Percentiles rank a stretch among this genome's conserved stretches.
Evolutionary conservation across 129 eudicot species (phyloP).

Genomic region (Silybum marianum): DNA sequence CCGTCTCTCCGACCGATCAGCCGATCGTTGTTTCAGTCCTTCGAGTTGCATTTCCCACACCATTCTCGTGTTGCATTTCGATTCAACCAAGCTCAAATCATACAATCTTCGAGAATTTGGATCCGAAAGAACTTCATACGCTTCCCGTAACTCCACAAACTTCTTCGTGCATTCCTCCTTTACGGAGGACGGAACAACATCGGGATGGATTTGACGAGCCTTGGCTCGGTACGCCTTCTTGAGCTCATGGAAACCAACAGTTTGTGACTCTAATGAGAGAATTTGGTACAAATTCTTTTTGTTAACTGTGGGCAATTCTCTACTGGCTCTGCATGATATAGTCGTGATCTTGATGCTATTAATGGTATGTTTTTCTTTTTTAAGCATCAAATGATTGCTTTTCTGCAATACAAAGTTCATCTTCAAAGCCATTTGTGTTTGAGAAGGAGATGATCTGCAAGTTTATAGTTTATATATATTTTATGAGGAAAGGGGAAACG

Average conservation of each 20-base stretch:
- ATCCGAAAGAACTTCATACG: constrained; percentile 67
- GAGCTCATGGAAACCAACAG: constrained; percentile 48
- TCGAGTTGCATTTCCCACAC: constrained; percentile 61
- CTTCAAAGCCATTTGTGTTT: constrained; percentile 20
- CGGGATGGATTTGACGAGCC: constrained; percentile 61
- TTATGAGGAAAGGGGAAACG: background rate
- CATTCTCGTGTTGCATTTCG: background rate
- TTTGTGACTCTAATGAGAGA: constrained; percentile 35
- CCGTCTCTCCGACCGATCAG: constrained; percentile 28
- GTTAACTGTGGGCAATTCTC: constrained; percentile 13
- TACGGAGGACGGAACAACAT: constrained; percentile 33
- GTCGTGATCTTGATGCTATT: background rate
- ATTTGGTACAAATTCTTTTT: constrained; percentile 35
- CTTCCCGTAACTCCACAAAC: constrained; percentile 51
- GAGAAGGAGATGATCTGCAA: background rate
- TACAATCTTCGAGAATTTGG: constrained; percentile 44
- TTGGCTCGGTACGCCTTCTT: constrained; percentile 57
- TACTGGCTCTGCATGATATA: constrained; percentile 33
- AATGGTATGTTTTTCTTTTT: constrained; percentile 2
- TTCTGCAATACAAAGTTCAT: constrained; percentile 24
- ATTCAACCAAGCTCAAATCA: constrained; percentile 44
- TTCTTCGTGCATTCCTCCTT: constrained; percentile 47
- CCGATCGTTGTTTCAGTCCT: constrained; percentile 42
- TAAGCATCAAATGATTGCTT: background rate
- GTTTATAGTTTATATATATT: background rate